Conservation (phyloP, 257 asterid species). For the Anisodus tanguticus region DNA sequence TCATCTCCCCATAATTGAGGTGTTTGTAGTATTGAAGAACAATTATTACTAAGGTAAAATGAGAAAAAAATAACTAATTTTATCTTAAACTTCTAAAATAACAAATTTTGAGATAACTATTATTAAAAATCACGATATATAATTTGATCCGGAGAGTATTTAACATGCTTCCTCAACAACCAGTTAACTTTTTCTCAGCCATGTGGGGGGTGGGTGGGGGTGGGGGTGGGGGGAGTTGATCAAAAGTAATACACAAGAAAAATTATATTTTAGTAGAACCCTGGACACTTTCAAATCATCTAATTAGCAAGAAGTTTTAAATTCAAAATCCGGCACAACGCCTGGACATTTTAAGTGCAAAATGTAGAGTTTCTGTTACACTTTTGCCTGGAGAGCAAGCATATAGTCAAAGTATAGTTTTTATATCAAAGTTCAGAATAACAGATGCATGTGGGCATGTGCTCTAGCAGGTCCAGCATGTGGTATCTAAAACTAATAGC, state of each 20-base stretch:
- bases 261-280: neutral
- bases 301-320: neutral
- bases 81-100: no score
- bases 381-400: neutral
- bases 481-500: constrained; percentile 3
- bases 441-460: constrained; percentile 23
- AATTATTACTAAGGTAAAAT: no score
- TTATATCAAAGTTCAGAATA: neutral
- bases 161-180: neutral
- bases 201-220: no score
- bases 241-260: neutral
- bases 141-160: no score
- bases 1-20: no score
- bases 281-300: neutral
- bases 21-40: no score
- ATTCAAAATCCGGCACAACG: constrained; percentile 11
- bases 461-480: constrained; percentile 26
- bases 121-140: no score
- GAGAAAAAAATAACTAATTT: no score
- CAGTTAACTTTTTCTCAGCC: neutral
- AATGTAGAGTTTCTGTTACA: neutral
- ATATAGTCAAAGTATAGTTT: constrained; percentile 5
- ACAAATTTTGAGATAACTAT: no score
- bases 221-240: no score
- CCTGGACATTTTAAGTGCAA: neutral